Evolutionary conservation across 495 filamentous ascomycete genomes (phyloP), one percentile per base, ranked within the genome.

Genomic region (Bathelium albidoporum): DNA sequence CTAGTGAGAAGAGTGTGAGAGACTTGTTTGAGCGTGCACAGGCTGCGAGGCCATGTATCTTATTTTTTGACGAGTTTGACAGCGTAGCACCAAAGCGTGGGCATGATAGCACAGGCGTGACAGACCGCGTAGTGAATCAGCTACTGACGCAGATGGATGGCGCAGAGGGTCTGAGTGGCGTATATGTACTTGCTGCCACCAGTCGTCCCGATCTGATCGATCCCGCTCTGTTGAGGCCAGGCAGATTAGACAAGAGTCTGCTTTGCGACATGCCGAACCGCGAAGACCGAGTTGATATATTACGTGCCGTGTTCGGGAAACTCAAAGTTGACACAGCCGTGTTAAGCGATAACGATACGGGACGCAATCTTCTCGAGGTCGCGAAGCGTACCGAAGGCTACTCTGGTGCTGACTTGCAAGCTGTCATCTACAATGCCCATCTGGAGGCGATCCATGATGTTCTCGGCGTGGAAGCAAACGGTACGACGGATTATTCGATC

Each of bases 31-130:
- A 94, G 70, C 83, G 94, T 64, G 94, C 94, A 0, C 83, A 87
- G 64, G 91, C 93, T 12, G 94, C 94, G 1, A 83, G 87, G 41
- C 94, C 94, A 0, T 96, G 92, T 65, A 86, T 98, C 10, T 78
- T 98, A 1, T 98, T 98, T 79, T 97, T 98, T 69, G 94, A 98
- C 71, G 94, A 98, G 72, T 97, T 97, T 70, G 94, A 98, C 74
- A 90, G 87, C 64, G 96, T 98, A 61, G 94, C 94, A 1, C 95
- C 94, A 7, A 97, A 97, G 78, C 85, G 94, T 74, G 94, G 95
- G 0, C 95, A 97, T 71, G 95, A 97, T 68, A 91, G 87, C 10
- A 97, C 95, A 0, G 94, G 95, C 58, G 94, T 98, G 31, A 97
- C 95, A 0, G 95, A 97, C 73, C 85, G 94, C n/a, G 94, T 98